These are phyloP conservation scores for Lizonia empirigonia DNA, from an alignment of 2,329 filamentous ascomycete genomes.

Conservation along the genomic window DNA sequence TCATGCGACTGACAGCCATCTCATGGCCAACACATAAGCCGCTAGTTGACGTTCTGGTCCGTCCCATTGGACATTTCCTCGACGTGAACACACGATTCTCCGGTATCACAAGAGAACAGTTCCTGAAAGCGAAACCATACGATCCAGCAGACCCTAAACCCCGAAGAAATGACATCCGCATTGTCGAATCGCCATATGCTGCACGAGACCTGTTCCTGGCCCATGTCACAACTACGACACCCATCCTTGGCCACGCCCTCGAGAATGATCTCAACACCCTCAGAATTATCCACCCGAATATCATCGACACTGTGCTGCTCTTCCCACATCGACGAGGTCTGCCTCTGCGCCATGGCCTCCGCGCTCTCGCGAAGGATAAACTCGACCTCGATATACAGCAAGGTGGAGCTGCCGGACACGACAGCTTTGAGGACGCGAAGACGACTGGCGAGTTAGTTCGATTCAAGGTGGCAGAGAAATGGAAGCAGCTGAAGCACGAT, in stretches of 20 bases:
- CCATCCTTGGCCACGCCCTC: slow-evolving; percentile 88
- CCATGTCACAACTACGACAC: slow-evolving; percentile 75
- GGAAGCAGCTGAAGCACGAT: slow-evolving; percentile 67
- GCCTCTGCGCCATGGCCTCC: slow-evolving; percentile 79
- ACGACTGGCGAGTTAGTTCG: slow-evolving; percentile 87
- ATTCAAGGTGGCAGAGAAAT: slow-evolving; percentile 70
- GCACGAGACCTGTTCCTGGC: slow-evolving; percentile 80
- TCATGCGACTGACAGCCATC: slow-evolving; percentile 87
- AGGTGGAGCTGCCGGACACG: slow-evolving; percentile 73
- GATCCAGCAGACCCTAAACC: slow-evolving; percentile 32
- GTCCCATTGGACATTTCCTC: slow-evolving; percentile 80
- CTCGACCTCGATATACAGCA: slow-evolving; percentile 81
- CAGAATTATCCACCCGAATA: slow-evolving; percentile 80
- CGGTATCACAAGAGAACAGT: slow-evolving; percentile 80
- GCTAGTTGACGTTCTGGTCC: slow-evolving; percentile 83
- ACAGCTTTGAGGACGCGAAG: slow-evolving; percentile 88
- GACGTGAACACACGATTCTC: slow-evolving; percentile 94
- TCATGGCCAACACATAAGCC: slow-evolving; percentile 79
- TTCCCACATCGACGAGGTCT: slow-evolving; percentile 80
- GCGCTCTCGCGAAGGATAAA: slow-evolving; percentile 70
- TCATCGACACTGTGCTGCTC: slow-evolving; percentile 85
- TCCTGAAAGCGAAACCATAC: slow-evolving; percentile 64
- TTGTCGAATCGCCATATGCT: slow-evolving; percentile 74
- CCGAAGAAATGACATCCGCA: slow-evolving; percentile 59
- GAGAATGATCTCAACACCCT: slow-evolving; percentile 93